Base-by-base conservation (phyloP, 2,329 filamentous ascomycete genomes). In the Didymella pinodella region DNA sequence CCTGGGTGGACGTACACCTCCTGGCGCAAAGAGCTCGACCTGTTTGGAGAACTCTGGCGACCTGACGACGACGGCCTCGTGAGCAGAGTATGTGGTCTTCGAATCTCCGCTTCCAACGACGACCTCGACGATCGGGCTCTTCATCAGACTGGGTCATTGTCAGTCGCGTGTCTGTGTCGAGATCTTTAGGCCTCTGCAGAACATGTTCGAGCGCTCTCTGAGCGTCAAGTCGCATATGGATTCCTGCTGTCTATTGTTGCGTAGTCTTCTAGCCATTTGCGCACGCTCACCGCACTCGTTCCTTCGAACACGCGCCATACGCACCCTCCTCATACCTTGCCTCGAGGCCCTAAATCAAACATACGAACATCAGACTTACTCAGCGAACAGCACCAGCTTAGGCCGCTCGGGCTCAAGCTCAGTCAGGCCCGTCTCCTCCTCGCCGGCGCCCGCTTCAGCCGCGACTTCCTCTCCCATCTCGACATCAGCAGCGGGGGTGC, bases 31-130 rank as follows among this genome's bases (percentile, higher is more conserved):
- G 48, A 84, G 77, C 11, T 83, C 81, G 71, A 88, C 87, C 7
- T 85, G 81, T 22, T 87, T 84, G 11, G 82, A 81, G 72, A 97
- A 92, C 76, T 85, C 93, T 0, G 92, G 91, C 43, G 91, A 94
- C 74, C 88, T 85, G 11, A 80, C 72, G 34, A 98, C 83, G 26
- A 97, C 84, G 3, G 83, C 88, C 78, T 96, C 90, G 76, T 97
- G 93, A 7, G 92, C 92, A 25, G 87, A 88, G 58, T 97, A 84
- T 31, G 87, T 82, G 10, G 86, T 87, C 68, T 85, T 82, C 1
- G 79, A 75, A 4, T 87, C 85, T 55, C 83, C 87, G 47, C 79
- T 77, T 59, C 80, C 81, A 34, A 81, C 76, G 4, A 78, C 48
- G 2, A 84, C 69, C 60, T 83, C 77, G 45, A 83, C 70, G 34